Evolutionary conservation across 2,329 filamentous ascomycete species (phyloP).

Genomic region (Cucurbitaria berberidis): DNA sequence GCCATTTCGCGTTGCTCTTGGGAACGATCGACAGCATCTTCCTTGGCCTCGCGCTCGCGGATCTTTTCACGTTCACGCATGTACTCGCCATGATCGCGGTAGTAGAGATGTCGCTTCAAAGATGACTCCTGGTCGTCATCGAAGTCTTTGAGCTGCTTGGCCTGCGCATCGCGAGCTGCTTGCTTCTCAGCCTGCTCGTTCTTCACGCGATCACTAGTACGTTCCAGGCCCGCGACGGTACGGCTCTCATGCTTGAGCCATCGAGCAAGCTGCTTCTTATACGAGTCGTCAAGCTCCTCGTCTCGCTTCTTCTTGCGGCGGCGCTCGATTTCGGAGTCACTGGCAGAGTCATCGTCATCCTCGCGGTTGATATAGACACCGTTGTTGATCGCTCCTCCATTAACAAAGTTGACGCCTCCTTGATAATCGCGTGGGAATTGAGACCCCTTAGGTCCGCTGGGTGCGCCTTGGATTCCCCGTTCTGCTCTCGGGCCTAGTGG

Average conservation of each 20-base stretch:
- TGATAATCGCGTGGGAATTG: constrained; percentile 75
- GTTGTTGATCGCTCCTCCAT: constrained; percentile 72
- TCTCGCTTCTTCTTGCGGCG: constrained; percentile 73
- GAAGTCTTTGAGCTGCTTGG: constrained; percentile 78
- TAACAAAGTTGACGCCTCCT: constrained; percentile 81
- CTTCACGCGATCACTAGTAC: constrained; percentile 80
- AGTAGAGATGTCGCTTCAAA: constrained; percentile 79
- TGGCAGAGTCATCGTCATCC: constrained; percentile 86
- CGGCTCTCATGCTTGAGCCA: constrained; percentile 91
- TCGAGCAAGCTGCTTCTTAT: constrained; percentile 82
- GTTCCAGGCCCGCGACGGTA: constrained; percentile 81
- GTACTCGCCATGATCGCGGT: constrained; percentile 85
- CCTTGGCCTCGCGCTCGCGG: constrained; percentile 72
- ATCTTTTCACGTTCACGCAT: constrained; percentile 78
- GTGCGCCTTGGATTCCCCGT: constrained; percentile 73
- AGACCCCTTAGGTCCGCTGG: constrained; percentile 71
- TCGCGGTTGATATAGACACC: constrained; percentile 64
- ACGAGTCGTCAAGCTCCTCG: constrained; percentile 78
- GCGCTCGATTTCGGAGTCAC: constrained; percentile 82
- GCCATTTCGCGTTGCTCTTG: constrained; percentile 78
- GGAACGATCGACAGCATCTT: constrained; percentile 82
- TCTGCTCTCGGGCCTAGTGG: constrained; percentile 73
- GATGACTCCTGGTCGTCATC: constrained; percentile 85
- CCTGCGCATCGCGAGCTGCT: constrained; percentile 69
- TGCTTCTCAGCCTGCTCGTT: constrained; percentile 72